Conservation (phyloP, 2,329 filamentous ascomycete genomes). For the Leptographium galeiforme region DNA sequence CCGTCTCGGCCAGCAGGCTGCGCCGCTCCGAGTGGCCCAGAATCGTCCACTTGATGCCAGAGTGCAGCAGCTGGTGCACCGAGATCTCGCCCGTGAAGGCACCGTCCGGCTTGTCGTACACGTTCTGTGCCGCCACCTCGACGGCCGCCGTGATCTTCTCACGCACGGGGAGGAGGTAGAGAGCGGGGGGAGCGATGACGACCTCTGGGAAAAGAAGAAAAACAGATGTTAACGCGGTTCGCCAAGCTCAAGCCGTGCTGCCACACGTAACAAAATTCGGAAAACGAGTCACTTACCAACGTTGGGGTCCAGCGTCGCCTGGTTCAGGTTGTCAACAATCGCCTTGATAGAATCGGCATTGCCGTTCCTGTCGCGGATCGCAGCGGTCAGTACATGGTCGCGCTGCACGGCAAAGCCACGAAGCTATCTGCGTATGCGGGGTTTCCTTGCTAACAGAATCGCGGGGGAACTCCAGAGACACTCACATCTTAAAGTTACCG, state of each 20-base stretch:
- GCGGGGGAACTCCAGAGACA: conserved; percentile 14
- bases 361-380: conserved; percentile 64
- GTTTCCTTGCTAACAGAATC: conserved; percentile 10
- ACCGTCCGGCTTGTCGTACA: conserved; percentile 92
- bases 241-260: neutral
- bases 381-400: neutral
- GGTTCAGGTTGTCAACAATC: conserved; percentile 82
- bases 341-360: conserved; percentile 77
- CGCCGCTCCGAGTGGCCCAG: conserved; percentile 93
- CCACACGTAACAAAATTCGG: conserved; percentile 1
- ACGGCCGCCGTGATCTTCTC: conserved; percentile 63
- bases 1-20: conserved; percentile 74
- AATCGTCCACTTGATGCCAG: conserved; percentile 77
- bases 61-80: conserved; percentile 80
- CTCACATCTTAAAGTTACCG: conserved; percentile 99
- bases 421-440: conserved; percentile 15
- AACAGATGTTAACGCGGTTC: neutral
- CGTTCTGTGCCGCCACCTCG: conserved; percentile 88
- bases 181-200: conserved; percentile 77
- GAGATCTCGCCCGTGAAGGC: conserved; percentile 97
- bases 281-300: conserved; percentile 34
- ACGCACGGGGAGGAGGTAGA: conserved; percentile 82
- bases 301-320: conserved; percentile 64
- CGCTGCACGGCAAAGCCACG: neutral
- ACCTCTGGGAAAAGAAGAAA: conserved; percentile 50